Base-by-base conservation (phyloP, 2,329 filamentous ascomycete genomes). In the Diaporthe ilicicola region DNA sequence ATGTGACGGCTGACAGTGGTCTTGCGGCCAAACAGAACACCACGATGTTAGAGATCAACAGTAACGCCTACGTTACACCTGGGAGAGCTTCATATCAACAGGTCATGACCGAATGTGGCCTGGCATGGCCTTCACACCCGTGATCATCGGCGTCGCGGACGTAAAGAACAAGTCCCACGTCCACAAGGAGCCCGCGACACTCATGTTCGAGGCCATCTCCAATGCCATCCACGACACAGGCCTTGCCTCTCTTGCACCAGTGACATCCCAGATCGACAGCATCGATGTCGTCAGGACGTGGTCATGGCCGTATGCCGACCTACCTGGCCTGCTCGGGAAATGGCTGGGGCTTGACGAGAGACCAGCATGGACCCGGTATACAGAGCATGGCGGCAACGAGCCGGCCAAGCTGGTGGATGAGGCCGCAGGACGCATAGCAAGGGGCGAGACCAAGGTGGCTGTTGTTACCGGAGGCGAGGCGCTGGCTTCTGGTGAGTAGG, bases 401-500 rank as follows among this genome's bases (percentile, higher is more conserved):
- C 90, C 91, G 0, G 90, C 85, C 0, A 84, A 86, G 71, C 76
- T 92, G 12, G 84, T 92, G n/a, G 90, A 93, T 72, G 87, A 90
- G 67, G 90, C 90, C 0, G 89, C 90, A 1, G 81, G 86, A 22
- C 82, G 88, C 34, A 84, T 93, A 17, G 82, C 88, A 0, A 79
- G 77, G 27, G 85, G 89, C 1, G 80, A 90, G 67, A 85, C 79
- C 12, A 88, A 84, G 19, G 83, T 92, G 7, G 89, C 89, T 0
- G 77, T 92, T 46, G 78, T 93, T 1, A 86, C 87, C 1, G 91
- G 91, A 2, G 91, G 89, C 12, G 91, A 93, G 76, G 89, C 91
- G 15, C 78, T 92, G 70, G 90, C 89, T 67, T 90, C 85, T 24
- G 77, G 88, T 88, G 80, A 75, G 81, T 72, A 7, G 5, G 15